Evolutionary conservation across 169 alveolate genomes (phyloP).

Genomic region (Eimeria tenella): DNA sequence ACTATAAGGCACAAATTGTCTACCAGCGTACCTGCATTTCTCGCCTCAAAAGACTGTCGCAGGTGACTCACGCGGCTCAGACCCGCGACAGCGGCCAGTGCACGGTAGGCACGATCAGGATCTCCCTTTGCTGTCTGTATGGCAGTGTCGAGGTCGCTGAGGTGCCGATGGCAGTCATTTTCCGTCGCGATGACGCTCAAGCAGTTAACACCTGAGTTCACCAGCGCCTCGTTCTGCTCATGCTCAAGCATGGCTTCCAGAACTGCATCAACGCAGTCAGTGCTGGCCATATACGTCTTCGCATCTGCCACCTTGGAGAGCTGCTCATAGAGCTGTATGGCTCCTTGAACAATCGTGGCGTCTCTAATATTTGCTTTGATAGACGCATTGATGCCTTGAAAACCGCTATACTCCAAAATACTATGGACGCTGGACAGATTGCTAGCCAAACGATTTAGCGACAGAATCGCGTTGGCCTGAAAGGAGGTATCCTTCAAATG

Average conservation of each 20-base stretch:
- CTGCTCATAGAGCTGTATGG: slow-evolving; percentile 85
- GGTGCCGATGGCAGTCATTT: slow-evolving; percentile 90
- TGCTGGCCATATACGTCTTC: slow-evolving; percentile 87
- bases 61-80: slow-evolving; percentile 88
- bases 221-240: slow-evolving; percentile 88
- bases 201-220: slow-evolving; percentile 90
- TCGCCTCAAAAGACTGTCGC: slow-evolving; percentile 80
- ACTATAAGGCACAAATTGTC: too few relatives aligned
- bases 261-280: slow-evolving; percentile 89
- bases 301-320: slow-evolving; percentile 84
- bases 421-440: slow-evolving; percentile 86
- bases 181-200: slow-evolving; percentile 92
- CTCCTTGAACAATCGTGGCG: slow-evolving; percentile 87
- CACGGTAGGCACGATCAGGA: slow-evolving; percentile 90
- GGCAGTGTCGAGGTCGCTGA: slow-evolving; percentile 85
- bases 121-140: slow-evolving; percentile 85
- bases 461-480: slow-evolving; percentile 89
- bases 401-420: slow-evolving; percentile 94
- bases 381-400: slow-evolving; percentile 91
- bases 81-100: slow-evolving; percentile 94
- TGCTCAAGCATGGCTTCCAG: slow-evolving; percentile 93
- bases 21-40: slow-evolving; percentile 58
- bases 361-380: slow-evolving; percentile 86
- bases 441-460: slow-evolving; percentile 90
- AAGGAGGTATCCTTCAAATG: slow-evolving; percentile 88